Percentiles rank a stretch among this genome's conserved stretches.
These are phyloP conservation scores for Fusarium buharicum DNA, from an alignment of 2,329 filamentous ascomycete genomes.

Conservation along the genomic window DNA sequence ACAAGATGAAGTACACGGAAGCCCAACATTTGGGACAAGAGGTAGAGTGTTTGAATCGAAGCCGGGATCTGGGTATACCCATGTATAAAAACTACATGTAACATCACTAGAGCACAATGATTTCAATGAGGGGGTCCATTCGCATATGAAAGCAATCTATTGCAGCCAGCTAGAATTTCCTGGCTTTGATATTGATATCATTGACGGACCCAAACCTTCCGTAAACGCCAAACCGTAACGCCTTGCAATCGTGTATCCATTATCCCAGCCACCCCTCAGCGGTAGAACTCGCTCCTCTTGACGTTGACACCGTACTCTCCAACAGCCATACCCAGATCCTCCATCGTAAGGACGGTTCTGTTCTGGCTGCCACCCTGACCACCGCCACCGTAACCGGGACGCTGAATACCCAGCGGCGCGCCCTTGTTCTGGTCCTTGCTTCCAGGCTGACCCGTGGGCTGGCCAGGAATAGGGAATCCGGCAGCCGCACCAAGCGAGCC, in stretches of 20 bases:
- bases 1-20: slow-evolving; percentile 62
- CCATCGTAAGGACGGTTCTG: slow-evolving; percentile 95
- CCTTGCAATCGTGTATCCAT: slow-evolving; percentile 30
- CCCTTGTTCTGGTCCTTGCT: slow-evolving; percentile 67
- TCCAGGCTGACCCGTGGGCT: slow-evolving; percentile 66
- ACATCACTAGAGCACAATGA: slow-evolving; percentile 41
- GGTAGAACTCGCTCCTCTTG: slow-evolving; percentile 96
- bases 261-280: slow-evolving; percentile 58
- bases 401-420: slow-evolving; percentile 76
- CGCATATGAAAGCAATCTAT: slow-evolving; percentile 33
- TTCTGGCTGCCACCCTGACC: slow-evolving; percentile 90
- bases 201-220: slow-evolving; percentile 20
- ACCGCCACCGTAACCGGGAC: slow-evolving; percentile 85
- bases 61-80: slow-evolving; percentile 35
- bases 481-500: slow-evolving; percentile 82
- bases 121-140: slow-evolving; percentile 24
- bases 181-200: slow-evolving; percentile 34
- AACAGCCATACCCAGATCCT: slow-evolving; percentile 97
- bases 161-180: slow-evolving; percentile 22
- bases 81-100: slow-evolving; percentile 49
- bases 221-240: slow-evolving; percentile 42
- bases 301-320: slow-evolving; percentile 98
- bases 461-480: slow-evolving; percentile 73
- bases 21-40: slow-evolving; percentile 64
- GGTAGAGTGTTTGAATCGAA: slow-evolving; percentile 40